Evolutionary conservation across 2,329 filamentous ascomycete genomes (phyloP).

Genomic region (Alternaria metachromatica): DNA sequence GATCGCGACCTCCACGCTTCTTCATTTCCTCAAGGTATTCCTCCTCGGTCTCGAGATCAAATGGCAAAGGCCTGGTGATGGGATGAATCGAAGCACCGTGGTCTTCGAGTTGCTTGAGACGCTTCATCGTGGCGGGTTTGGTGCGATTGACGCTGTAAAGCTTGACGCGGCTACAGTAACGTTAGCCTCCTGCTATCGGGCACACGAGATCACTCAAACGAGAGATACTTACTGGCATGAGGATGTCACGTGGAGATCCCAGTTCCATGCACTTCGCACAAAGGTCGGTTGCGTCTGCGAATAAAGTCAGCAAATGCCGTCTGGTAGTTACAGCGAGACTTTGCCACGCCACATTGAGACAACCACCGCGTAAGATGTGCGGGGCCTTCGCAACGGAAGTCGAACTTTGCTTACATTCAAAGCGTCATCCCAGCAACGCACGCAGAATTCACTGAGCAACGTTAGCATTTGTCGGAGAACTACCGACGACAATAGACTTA

Average conservation of each 20-base stretch:
- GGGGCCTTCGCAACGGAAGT: neutral
- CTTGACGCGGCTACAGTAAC: constrained; percentile 32
- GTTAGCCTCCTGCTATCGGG: neutral
- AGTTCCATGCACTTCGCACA: constrained; percentile 62
- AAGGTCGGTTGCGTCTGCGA: constrained; percentile 52
- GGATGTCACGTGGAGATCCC: constrained; percentile 70
- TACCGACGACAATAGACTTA: constrained; percentile 1
- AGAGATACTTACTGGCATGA: constrained; percentile 58
- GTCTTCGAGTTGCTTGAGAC: constrained; percentile 61
- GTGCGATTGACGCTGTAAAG: constrained; percentile 68
- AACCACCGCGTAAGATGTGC: neutral
- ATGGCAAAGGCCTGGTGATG: constrained; percentile 61
- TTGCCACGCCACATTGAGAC: neutral
- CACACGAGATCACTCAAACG: neutral
- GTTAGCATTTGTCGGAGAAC: neutral
- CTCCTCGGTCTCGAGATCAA: constrained; percentile 58
- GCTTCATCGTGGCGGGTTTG: constrained; percentile 55
- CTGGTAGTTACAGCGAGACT: neutral
- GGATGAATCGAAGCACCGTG: constrained; percentile 58
- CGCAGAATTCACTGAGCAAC: constrained; percentile 46
- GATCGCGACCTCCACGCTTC: constrained; percentile 51
- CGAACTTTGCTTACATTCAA: constrained; percentile 46
- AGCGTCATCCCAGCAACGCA: constrained; percentile 55
- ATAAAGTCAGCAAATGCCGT: constrained; percentile 11
- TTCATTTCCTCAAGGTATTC: constrained; percentile 56